Conservation (phyloP, 2,329 filamentous ascomycete genomes). For the Fusarium longipes region DNA sequence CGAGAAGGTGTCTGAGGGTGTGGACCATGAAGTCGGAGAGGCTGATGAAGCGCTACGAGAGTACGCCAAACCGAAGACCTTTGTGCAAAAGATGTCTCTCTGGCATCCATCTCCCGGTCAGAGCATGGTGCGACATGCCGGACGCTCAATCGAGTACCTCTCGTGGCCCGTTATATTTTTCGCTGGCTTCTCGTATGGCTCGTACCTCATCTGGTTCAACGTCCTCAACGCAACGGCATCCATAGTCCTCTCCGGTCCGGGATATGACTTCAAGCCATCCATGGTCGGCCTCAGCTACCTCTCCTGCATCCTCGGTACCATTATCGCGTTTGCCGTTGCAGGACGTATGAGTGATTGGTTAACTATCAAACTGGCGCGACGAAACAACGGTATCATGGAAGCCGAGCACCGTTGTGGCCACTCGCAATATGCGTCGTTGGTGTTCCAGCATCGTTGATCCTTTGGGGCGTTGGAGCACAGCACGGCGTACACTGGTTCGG, state of each 20-base stretch:
- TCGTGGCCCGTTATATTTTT: slow-evolving; percentile 58
- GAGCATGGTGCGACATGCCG: slow-evolving; percentile 52
- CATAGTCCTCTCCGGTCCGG: slow-evolving; percentile 52
- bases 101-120: slow-evolving; percentile 51
- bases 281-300: slow-evolving; percentile 55
- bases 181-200: slow-evolving; percentile 56
- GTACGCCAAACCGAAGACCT: slow-evolving; percentile 50
- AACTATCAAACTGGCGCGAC: slow-evolving; percentile 53
- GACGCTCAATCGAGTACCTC: slow-evolving; percentile 53
- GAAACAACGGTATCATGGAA: slow-evolving; percentile 56
- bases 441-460: slow-evolving; percentile 46
- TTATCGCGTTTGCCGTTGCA: slow-evolving; percentile 46
- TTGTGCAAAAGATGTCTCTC: slow-evolving; percentile 56
- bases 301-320: slow-evolving; percentile 51
- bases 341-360: slow-evolving; percentile 54
- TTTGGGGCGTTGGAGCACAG: slow-evolving; percentile 52
- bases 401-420: slow-evolving; percentile 57
- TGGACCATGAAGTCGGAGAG: slow-evolving; percentile 15
- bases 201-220: slow-evolving; percentile 57
- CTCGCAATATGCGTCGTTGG: slow-evolving; percentile 49
- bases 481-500: slow-evolving; percentile 57
- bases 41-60: background rate
- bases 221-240: slow-evolving; percentile 58
- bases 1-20: background rate
- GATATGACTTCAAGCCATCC: slow-evolving; percentile 54